Evolutionary conservation across 2,329 filamentous ascomycete genomes (phyloP).

Genomic region (Cytospora leucostoma): DNA sequence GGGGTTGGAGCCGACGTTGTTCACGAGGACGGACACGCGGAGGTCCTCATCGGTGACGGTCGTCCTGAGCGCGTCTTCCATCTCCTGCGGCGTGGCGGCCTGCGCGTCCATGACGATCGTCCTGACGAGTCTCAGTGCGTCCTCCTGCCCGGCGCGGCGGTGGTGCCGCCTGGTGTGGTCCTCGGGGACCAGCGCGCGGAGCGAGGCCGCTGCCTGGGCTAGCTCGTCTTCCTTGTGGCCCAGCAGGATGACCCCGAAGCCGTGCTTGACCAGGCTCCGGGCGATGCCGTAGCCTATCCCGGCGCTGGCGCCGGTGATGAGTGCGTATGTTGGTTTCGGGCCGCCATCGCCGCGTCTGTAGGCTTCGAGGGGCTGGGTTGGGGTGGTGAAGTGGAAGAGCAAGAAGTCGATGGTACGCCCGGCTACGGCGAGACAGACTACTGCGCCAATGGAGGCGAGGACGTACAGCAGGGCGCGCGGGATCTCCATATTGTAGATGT

Average conservation of each 20-base stretch:
- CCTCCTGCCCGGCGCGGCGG: too few species aligned
- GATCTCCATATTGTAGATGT: background rate
- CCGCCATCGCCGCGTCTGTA: slow-evolving; percentile 34
- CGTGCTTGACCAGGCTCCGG: slow-evolving; percentile 36
- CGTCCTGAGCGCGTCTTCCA: slow-evolving; percentile 31
- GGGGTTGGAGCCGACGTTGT: slow-evolving; percentile 38
- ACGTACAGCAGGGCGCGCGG: background rate
- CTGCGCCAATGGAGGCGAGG: slow-evolving; percentile 30
- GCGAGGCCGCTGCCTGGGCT: slow-evolving; percentile 31
- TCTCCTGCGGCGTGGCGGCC: slow-evolving; percentile 34
- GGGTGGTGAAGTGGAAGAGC: slow-evolving; percentile 30
- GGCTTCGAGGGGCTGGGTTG: slow-evolving; percentile 30
- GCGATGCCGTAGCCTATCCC: slow-evolving; percentile 40
- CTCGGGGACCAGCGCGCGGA: slow-evolving; percentile 25
- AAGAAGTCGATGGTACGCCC: slow-evolving; percentile 28
- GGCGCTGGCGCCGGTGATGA: slow-evolving; percentile 40
- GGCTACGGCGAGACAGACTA: slow-evolving; percentile 25
- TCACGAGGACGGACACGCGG: slow-evolving; percentile 38
- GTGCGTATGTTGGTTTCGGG: slow-evolving; percentile 33
- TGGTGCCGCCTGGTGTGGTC: too few species aligned
- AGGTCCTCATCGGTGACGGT: slow-evolving; percentile 29
- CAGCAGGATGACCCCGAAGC: slow-evolving; percentile 40
- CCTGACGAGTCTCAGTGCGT: too few species aligned
- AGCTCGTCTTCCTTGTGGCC: slow-evolving; percentile 37
- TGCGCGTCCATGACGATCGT: slow-evolving; percentile 36